Base-by-base conservation (phyloP, 2,329 filamentous ascomycete species). In the Cladosporium sp. region DNA sequence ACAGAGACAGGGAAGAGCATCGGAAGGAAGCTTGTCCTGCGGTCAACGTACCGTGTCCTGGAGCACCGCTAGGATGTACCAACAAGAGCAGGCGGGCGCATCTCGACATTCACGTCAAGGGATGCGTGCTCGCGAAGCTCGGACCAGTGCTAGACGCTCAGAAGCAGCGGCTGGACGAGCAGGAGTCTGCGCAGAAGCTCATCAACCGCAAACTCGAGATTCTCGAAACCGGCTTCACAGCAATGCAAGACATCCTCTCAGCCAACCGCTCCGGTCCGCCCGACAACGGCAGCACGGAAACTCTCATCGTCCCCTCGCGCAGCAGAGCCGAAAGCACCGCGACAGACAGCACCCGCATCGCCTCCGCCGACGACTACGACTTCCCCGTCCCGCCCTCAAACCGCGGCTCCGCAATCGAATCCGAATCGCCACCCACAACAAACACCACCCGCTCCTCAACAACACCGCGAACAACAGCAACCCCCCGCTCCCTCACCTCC, bases 61-160 rank as follows among this genome's bases (percentile, higher is more conserved):
- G 75, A 35, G 60, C 66, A 18, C 62, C 69, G 10, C 64, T 74
- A 10, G 75, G 75, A 11, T 78, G 75, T 59, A 65, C 61, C 16
- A 67, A 68, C 56, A 62, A 62, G 2, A 68, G 67, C 33, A 70
- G 71, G 57, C 70, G 74, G 14, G 61, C 59, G 8, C 62, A 70
- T 16, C 64, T 73, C n/a, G 58, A 69, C 19, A 58, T 58, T 9
- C 75, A 78, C 51, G 67, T 70, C 28, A 63, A 62, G 44, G 61
- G 55, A 9, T 78, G 75, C 56, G 66, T 70, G 3, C 72, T 77
- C 60, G 74, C 74, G 8, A 72, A 65, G 48, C 72, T 78, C 62
- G 69, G 71, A 3, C 75, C 75, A 0, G 65, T 72, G 32, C 66
- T 77, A 51, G 61, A 66, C 33, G 65, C 68, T 18, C 72, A 77